phyloP scores from a whole-genome alignment of 129 eudicot species.

The Ambrosia trifida region DNA sequence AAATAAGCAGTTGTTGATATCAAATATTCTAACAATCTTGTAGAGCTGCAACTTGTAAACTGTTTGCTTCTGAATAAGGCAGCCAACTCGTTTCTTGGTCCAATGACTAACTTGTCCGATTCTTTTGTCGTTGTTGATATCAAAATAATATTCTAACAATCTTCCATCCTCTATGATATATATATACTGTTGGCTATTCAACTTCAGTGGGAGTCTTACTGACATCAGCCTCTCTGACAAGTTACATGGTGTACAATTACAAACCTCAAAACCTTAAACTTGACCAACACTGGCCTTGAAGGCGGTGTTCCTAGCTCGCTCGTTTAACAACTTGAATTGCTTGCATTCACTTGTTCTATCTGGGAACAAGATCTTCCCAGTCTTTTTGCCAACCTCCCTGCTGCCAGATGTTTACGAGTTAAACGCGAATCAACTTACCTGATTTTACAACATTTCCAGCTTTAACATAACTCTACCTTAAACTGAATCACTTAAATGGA shows the following conservation, averaged over 20 bases:
- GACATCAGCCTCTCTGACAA: conserved; percentile 31
- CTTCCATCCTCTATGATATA: conserved; percentile 23
- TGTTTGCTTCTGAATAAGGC: conserved; percentile 26
- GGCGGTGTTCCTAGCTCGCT: conserved; percentile 32
- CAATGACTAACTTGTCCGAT: conserved; percentile 17
- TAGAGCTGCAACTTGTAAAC: conserved; percentile 27
- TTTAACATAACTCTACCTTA: conserved; percentile 29
- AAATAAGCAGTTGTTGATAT: no score
- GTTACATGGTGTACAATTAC: conserved; percentile 14
- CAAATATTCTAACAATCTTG: no score
- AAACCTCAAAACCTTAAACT: conserved; percentile 29
- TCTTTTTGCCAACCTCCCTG: conserved; percentile 19
- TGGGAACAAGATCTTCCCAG: conserved; percentile 23
- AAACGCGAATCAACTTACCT: conserved; percentile 30
- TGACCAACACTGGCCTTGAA: conserved; percentile 25
- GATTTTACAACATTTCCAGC: conserved; percentile 34
- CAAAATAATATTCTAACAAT: conserved; percentile 1
- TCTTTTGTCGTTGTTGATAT: conserved; percentile 28
- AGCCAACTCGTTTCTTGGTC: conserved; percentile 2
- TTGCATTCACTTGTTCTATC: conserved; percentile 28
- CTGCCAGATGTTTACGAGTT: conserved; percentile 25
- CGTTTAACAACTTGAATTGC: conserved; percentile 24
- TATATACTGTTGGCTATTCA: conserved; percentile 37
- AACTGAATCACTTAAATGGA: conserved; percentile 36
- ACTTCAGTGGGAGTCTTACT: conserved; percentile 24